Evolutionary conservation across 2,329 filamentous ascomycete genomes (phyloP).

Genomic region (Trichoderma simmonsii): DNA sequence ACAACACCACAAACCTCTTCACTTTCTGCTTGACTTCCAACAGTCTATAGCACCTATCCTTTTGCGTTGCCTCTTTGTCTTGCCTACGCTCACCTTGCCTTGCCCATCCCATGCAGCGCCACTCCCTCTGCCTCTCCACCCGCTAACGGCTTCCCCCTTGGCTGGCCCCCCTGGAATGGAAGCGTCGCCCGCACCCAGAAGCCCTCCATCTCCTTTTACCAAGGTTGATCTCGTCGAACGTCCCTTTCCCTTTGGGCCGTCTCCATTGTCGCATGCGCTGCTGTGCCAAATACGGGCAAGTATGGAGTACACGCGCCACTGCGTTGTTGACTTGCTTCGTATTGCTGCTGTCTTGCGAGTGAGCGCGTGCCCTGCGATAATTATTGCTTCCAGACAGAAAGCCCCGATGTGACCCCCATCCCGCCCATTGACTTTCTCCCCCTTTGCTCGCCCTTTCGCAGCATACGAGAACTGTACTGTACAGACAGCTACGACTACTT

Average conservation of each 20-base stretch:
- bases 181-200: not conserved
- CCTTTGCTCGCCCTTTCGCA: not conserved
- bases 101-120: not conserved
- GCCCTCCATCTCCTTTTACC: not conserved
- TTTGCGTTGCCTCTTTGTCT: not conserved
- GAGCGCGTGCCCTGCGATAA: conserved; percentile 3
- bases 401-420: conserved; percentile 16
- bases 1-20: conserved; percentile 18
- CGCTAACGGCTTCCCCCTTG: not conserved
- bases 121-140: conserved; percentile 10
- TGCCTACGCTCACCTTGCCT: not conserved
- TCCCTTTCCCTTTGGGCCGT: not conserved
- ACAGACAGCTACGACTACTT: not conserved
- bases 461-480: not conserved
- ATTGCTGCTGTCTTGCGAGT: not conserved
- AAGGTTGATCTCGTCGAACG: not conserved
- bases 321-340: conserved; percentile 11
- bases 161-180: not conserved
- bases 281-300: conserved; percentile 1
- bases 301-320: not conserved
- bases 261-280: conserved; percentile 6
- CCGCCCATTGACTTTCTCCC: not conserved
- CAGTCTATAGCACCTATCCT: not conserved
- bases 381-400: not conserved
- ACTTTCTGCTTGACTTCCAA: not conserved